phyloP scores from a whole-genome alignment of 2,329 filamentous ascomycete genomes.

The Knufia petricola region DNA sequence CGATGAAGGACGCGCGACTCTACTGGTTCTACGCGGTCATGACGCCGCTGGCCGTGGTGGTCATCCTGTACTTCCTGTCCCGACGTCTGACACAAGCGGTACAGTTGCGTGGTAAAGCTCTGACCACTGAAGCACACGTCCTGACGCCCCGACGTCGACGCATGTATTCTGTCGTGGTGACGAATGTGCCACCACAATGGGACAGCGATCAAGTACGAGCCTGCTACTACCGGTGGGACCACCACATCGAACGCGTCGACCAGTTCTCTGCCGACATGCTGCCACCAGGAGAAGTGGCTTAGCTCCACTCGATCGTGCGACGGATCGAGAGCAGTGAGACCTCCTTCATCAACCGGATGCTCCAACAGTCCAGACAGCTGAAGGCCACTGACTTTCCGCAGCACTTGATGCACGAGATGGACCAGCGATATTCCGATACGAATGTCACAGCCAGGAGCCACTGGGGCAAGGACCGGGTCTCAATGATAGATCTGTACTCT shows the following conservation, averaged over 20 bases:
- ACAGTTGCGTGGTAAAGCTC: neutral
- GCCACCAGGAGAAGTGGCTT: neutral
- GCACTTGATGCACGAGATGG: neutral
- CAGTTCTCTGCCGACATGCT: neutral
- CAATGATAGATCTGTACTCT: neutral
- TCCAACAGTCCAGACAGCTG: neutral
- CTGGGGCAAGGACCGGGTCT: neutral
- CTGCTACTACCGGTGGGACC: neutral
- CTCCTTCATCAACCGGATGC: neutral
- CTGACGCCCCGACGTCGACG: neutral
- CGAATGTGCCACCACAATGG: neutral
- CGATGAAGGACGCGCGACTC: neutral
- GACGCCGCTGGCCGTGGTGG: neutral
- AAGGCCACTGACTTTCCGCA: neutral
- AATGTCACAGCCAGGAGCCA: neutral
- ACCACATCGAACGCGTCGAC: conserved; percentile 1
- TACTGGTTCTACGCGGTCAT: conserved; percentile 7
- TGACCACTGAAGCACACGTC: neutral
- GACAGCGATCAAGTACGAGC: neutral
- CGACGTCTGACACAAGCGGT: neutral
- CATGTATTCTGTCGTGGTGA: neutral
- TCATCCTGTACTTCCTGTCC: neutral
- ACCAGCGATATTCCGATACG: neutral
- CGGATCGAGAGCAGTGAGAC: conserved; percentile 5
- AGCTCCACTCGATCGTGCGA: neutral